Evolutionary conservation across 1,139 yeast species (phyloP), one percentile per base, ranked within the genome.

Genomic region (Geotrichum klebahnii): DNA sequence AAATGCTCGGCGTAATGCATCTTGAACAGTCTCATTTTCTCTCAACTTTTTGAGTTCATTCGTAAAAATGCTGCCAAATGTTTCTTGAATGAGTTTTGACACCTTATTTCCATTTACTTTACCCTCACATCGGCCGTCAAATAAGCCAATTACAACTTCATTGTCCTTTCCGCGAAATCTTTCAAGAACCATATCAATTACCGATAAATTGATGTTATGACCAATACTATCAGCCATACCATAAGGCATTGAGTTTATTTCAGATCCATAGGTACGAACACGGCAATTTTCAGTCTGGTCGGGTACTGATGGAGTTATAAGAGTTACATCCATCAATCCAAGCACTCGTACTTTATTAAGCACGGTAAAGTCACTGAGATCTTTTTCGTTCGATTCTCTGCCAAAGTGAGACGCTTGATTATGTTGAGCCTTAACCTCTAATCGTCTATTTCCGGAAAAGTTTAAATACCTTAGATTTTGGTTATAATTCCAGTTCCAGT

Each of bases 401-500:
- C 56, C 52, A 26, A 57, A 59, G 12, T 59, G 56, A 20, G 56
- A 55, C 3, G 60, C 59, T 23, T 59, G 62, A 41, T 73, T 76
- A 59, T 78, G 82, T 54, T 77, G 75, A 51, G 80, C 83, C 62
- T 82, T 82, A 59, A 92, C 88, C 64, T 92, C 98, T 56, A 94
- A 80, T 56, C 97, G 76, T 62, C 85, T 84, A 64, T 94, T 94
- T 38, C 97, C 97, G 0, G 96, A 87, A 55, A 94, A 82, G 65
- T 90, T 92, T 64, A 94, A 76, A 61, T 85, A 89, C 59, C 76
- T 80, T 65, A 94, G 74, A 43, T 82, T 81, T 51, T 77, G 73
- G 63, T 92, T 94, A 74, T 82, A 82, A 61, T 85, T 84, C 98
- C 98, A 94, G 67, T 88, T 92, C 97, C 97, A 92, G 66, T 92